Evolutionary conservation across 352 stramenopile genomes (phyloP).

Genomic region (Phytophthora hibernalis): DNA sequence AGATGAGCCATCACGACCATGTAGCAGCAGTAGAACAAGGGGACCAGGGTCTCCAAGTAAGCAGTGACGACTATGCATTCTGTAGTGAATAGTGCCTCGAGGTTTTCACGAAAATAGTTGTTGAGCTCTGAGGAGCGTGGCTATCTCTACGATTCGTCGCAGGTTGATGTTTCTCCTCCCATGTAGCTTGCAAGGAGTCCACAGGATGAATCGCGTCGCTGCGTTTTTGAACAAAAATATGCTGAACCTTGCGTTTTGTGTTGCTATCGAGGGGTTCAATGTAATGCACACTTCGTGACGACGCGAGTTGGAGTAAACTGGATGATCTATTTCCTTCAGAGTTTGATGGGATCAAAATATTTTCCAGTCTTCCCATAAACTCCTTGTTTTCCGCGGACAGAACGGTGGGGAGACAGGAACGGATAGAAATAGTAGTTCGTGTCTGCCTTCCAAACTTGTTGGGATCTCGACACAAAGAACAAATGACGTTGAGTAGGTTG

Average conservation of each 20-base stretch:
- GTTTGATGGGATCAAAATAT: not conserved
- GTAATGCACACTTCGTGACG: slow-evolving; percentile 3
- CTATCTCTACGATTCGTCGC: too few species aligned
- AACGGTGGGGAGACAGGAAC: slow-evolving; percentile 3
- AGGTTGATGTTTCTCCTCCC: slow-evolving; percentile 9
- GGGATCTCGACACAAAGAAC: slow-evolving; percentile 10
- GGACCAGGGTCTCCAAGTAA: slow-evolving; percentile 47
- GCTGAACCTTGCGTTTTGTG: not conserved
- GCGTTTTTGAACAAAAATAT: slow-evolving; percentile 12
- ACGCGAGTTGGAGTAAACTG: not conserved
- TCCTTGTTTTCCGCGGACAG: not conserved
- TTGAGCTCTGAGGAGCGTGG: not conserved
- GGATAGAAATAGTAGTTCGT: not conserved
- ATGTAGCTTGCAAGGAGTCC: not conserved
- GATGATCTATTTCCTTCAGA: not conserved
- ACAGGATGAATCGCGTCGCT: slow-evolving; percentile 11
- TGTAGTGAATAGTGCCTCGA: slow-evolving; percentile 32
- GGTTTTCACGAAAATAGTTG: slow-evolving; percentile 14
- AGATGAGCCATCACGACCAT: slow-evolving; percentile 30
- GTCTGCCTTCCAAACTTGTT: slow-evolving; percentile 2
- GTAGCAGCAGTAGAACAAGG: slow-evolving; percentile 38
- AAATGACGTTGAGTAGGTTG: slow-evolving; percentile 2
- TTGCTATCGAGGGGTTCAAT: not conserved
- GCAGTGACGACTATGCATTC: slow-evolving; percentile 45
- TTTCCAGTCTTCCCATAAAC: slow-evolving; percentile 7